Evolutionary conservation across 129 eudicot species (phyloP), one percentile per base, ranked within the genome.

Genomic region (Pittosporum tobira): DNA sequence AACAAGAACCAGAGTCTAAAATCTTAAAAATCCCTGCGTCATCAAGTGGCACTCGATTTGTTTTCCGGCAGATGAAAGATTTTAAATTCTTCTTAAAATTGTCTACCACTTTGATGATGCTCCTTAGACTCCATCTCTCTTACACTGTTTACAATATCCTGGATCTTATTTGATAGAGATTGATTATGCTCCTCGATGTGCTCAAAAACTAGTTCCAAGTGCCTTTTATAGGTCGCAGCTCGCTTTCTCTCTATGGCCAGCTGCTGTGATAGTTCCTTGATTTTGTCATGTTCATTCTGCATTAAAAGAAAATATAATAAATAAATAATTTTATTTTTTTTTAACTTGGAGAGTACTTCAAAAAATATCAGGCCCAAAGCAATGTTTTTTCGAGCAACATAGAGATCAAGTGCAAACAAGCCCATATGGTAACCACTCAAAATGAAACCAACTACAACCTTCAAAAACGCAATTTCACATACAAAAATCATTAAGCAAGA

Each of bases 201-300:
- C 78, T 86, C 94, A 24, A 87, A 81, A 13, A 91, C 59, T 83
- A 81, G 71, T 63, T 91, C 94, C 75, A 91, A 71, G 29, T 83
- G 94, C 68, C 90, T 74, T 72, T 86, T 91, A 56, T 91, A 91
- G 5, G 89, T 79, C 36, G 96, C 94, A 6, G 86, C 73, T 65
- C 88, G 76, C 68, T 81, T 87, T 71, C 79, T 87, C 81, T 91
- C 99, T 0, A 79, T 66, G 1, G 99, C 94, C 65, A 91, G 80
- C 74, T 91, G 99, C 31, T 91, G 96, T 18, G 99, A 78, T 13
- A 91, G 80, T 48, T 91, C 99, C 69, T 89, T 79, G 18, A 91
- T 87, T 66, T 87, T 91, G 52, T 91, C 96, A 58, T 91, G 99
- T 49, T 84, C 99, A 53, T 83, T 87, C 95, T 86, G 62, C 75